Base-by-base conservation (phyloP, 345 rosid species). In the Syzygium jambos region DNA sequence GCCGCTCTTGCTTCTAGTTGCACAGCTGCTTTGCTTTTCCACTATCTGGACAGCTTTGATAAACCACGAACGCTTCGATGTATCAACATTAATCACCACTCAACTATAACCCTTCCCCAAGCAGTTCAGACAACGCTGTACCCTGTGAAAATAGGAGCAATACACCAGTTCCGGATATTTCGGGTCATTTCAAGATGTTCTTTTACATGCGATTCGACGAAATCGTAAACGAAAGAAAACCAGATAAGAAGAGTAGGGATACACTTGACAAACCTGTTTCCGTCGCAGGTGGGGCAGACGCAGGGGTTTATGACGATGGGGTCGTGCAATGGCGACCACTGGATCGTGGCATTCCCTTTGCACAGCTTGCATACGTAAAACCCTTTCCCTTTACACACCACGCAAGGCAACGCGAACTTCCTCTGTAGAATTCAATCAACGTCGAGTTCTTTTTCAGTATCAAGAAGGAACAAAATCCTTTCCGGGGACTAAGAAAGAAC, bases 201-300 rank as follows among this genome's bases (percentile, higher is more conserved):
- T 54, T 6, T 41, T 16, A 51, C 59, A 52, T 41, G 22, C 43
- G 2, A 34, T 59, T 59, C 38, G 30, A 51, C 34, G 15, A 27
- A 29, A 84, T 56, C 41, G 16, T 57, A 23, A 27, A 57, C 56
- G 34, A 7, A 12, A 34, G 5, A 56, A 49, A 27, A 27, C 29
- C 17, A 25, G n/a, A 25, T 22, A 27, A 54, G 38, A 11, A 55
- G 22, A 52, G 14, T 17, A 38, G 49, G 54, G 55, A 27, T 9
- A 27, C 23, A 87, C 27, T 13, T 9, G n/a, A 85, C 90, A 56
- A 78, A 97, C 99, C 98, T 94, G 90, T 96, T 87, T 82, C 98
- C 99, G 87, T 96, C 98, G 87, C 99, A 97, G 38, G 98, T 96
- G 87, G 99, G 99, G 91, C 98, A 97, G 89, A 96, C 91, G 88